Evolutionary conservation across 148 eudicot genomes (phyloP).

Genomic region (Rhododendron henanense): DNA sequence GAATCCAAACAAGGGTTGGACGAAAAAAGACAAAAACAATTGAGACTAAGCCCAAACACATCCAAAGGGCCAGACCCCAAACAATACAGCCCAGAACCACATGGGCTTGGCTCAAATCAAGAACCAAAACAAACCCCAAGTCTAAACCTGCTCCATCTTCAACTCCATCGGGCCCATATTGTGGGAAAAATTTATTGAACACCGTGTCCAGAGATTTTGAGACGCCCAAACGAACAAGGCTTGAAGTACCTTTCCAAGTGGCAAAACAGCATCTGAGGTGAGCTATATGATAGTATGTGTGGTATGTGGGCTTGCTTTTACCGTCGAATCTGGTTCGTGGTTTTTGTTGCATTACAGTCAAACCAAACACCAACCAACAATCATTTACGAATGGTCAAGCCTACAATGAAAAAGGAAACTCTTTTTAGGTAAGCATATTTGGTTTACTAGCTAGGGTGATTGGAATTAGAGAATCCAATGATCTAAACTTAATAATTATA

Average conservation of each 20-base stretch:
- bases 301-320: not conserved
- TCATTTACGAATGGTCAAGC: not conserved
- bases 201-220: too few relatives aligned
- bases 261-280: not conserved
- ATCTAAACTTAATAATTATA: not conserved
- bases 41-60: too few relatives aligned
- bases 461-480: not conserved
- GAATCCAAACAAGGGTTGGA: too few relatives aligned
- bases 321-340: not conserved
- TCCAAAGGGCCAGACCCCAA: too few relatives aligned
- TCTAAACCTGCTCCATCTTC: not conserved
- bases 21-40: too few relatives aligned
- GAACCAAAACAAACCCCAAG: too few relatives aligned
- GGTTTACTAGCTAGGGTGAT: not conserved
- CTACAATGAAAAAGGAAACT: not conserved
- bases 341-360: not conserved
- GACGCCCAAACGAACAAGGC: too few relatives aligned
- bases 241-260: not conserved
- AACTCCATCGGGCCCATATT: not conserved
- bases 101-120: too few relatives aligned
- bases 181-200: too few relatives aligned
- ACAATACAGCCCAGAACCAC: too few relatives aligned
- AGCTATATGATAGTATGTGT: not conserved
- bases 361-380: not conserved
- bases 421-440: not conserved